Base-by-base conservation (phyloP, 116 monocot genomes). In the Iris pallida region DNA sequence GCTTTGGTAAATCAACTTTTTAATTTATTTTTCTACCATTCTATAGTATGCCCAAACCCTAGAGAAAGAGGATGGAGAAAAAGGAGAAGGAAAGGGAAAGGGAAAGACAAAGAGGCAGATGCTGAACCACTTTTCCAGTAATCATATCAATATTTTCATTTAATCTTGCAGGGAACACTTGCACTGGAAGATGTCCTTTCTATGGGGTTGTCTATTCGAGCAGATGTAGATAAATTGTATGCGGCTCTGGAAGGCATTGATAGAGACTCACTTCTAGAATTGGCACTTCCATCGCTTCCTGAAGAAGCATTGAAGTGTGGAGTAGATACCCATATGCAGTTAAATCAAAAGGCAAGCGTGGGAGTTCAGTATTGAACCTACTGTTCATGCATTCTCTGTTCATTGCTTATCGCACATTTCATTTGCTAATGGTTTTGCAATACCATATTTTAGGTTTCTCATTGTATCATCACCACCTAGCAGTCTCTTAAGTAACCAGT, bases 161-260 rank as follows among this genome's bases (percentile, higher is more conserved):
- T 7, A n/a, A 53, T 64, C 66, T 79, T 77, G 73, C 65, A 99
- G 98, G 88, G 88, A 18, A 69, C 88, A 43, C 88, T 93, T 78
- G 90, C 88, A 9, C 68, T 99, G 73, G 90, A 93, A 86, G 88
- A 99, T 76, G 93, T 90, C 55, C 75, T 99, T 41, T 84, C 84
- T 8, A 86, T 71, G 66, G 98, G 98, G 42, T 61, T 86, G 49
- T 86, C 98, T 19, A 72, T 99, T 62, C 78, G 68, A 52, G 40
- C 76, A 69, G 98, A 86, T 49, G 74, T 99, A 57, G 86, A 93
- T 68, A 56, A 73, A 48, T 68, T 99, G 71, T 72, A 63, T 40
- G 77, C 69, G 41, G 86, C 85, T 59, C 74, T 99, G 71, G 86
- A 85, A 74, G 86, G 90, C 7, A 86, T 99, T 63, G 88, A 93